A percentile compares a stretch with the other conserved stretches of the same genome.
phyloP scores from a whole-genome alignment of 257 asterid genomes.

The Solanum commersonii region DNA sequence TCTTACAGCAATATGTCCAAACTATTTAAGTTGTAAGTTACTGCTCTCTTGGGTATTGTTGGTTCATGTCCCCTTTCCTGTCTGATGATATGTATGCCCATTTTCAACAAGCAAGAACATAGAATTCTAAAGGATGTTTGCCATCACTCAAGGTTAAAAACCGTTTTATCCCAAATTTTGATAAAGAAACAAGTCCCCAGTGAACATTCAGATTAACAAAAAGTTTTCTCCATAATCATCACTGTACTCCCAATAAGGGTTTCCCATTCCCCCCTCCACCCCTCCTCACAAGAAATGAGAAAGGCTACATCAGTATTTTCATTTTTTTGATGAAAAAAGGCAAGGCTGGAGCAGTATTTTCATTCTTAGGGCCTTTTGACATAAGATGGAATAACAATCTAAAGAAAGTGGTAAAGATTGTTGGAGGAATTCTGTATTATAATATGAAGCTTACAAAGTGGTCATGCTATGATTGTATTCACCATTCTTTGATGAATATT shows the following conservation, averaged over 20 bases:
- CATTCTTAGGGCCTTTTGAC: neutral
- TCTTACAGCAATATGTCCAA: slow-evolving; percentile 59
- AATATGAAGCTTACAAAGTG: neutral
- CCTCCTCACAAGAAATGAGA: neutral
- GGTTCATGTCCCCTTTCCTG: neutral
- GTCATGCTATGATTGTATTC: neutral
- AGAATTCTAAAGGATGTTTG: neutral
- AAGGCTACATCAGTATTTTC: neutral
- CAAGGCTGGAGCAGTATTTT: neutral
- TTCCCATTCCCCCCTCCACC: neutral
- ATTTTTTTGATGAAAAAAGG: neutral
- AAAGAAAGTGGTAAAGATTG: neutral
- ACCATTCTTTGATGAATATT: neutral
- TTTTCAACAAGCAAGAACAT: neutral
- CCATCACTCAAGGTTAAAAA: neutral
- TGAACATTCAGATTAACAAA: neutral
- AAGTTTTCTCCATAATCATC: neutral
- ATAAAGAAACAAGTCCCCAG: neutral
- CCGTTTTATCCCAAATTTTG: neutral
- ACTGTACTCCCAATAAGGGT: neutral
- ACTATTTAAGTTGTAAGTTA: slow-evolving; percentile 68
- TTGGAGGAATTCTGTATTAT: neutral
- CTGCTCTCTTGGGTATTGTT: neutral
- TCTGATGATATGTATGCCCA: neutral
- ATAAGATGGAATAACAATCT: neutral